Conservation (phyloP, 345 rosid genomes). For the Eucalyptus sp. region DNA sequence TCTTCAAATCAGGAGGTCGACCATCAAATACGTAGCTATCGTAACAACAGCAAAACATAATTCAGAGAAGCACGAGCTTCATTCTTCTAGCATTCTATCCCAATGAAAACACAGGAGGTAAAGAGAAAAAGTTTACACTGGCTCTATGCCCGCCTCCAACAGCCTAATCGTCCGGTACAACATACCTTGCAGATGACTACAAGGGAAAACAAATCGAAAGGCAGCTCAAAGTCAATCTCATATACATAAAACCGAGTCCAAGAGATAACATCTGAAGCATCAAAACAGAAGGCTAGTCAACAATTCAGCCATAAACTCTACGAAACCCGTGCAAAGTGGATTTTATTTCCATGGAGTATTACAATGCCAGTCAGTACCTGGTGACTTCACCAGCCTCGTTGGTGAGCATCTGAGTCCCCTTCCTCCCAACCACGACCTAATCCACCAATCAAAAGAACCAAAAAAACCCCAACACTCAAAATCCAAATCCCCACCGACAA, state of each 20-base stretch:
- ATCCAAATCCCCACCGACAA: neutral
- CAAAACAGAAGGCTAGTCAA: no score
- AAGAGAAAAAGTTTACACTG: slow-evolving; percentile 43
- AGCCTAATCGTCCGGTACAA: slow-evolving; percentile 74
- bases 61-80: neutral
- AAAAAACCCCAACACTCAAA: neutral
- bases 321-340: neutral
- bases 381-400: slow-evolving; percentile 96
- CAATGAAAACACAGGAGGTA: neutral
- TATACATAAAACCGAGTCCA: no score
- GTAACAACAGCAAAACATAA: neutral
- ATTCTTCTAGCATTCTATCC: neutral
- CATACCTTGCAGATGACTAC: slow-evolving; percentile 92
- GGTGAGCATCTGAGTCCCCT: slow-evolving; percentile 80
- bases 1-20: slow-evolving; percentile 74
- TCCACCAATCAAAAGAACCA: neutral
- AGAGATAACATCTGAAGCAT: no score
- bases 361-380: slow-evolving; percentile 18
- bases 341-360: neutral
- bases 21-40: slow-evolving; percentile 87
- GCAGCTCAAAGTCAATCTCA: neutral
- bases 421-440: slow-evolving; percentile 87
- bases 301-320: no score
- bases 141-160: slow-evolving; percentile 81
- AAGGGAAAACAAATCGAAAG: neutral